Evolutionary conservation across 2,329 filamentous ascomycete genomes (phyloP).

Genomic region (Venturia asperata): DNA sequence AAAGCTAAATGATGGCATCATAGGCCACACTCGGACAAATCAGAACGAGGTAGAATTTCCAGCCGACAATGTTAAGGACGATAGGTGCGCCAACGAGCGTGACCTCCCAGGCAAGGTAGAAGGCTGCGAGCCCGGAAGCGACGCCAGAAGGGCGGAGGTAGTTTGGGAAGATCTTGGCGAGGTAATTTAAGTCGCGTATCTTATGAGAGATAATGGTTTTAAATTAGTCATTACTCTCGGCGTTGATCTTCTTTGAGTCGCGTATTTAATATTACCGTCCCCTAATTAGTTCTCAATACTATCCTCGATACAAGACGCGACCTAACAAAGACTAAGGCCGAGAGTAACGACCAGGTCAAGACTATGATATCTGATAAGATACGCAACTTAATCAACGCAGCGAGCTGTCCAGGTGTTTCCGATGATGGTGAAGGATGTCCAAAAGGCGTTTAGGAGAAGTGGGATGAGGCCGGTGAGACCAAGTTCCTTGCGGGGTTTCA

Average conservation of each 20-base stretch:
- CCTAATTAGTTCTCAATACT: too few species aligned
- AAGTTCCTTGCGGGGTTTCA: constrained; percentile 15
- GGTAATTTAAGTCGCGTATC: too few species aligned
- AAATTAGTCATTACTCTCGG: too few species aligned
- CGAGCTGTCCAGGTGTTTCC: constrained; percentile 26
- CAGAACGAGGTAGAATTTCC: constrained; percentile 21
- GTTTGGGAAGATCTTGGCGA: constrained; percentile 27
- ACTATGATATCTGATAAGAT: too few species aligned
- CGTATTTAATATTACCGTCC: too few species aligned
- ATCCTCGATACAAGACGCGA: too few species aligned
- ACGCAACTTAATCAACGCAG: too few species aligned
- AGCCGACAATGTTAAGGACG: constrained; percentile 18
- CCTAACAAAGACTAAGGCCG: too few species aligned
- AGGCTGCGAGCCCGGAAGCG: constrained; percentile 21
- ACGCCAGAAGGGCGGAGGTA: constrained; percentile 25
- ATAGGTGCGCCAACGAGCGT: constrained; percentile 19
- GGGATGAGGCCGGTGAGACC: constrained; percentile 24
- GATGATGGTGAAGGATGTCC: constrained; percentile 24
- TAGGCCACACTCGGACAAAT: constrained; percentile 16
- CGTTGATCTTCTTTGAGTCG: too few species aligned
- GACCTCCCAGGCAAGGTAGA: constrained; percentile 18
- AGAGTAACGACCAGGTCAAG: too few species aligned
- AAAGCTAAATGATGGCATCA: constrained; percentile 18
- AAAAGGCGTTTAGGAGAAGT: constrained; percentile 24
- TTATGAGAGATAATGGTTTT: too few species aligned